phyloP scores from a whole-genome alignment of 2,329 filamentous ascomycete genomes.

The Aspergillus vadensis region DNA sequence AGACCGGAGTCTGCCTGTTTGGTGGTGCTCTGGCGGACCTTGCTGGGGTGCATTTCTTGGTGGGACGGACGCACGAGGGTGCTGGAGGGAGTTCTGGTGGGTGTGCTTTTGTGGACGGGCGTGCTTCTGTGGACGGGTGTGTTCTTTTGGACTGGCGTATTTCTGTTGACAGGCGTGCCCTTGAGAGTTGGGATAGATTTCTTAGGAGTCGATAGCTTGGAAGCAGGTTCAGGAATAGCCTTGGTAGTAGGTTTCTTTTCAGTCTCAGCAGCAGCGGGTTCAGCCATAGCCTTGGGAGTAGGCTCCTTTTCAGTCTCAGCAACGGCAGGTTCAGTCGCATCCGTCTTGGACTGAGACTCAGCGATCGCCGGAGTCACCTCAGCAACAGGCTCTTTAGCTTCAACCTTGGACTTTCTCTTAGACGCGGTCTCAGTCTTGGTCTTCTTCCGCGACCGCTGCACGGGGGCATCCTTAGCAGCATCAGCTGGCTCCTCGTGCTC shows the following conservation, averaged over 20 bases:
- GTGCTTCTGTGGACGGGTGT: constrained; percentile 17
- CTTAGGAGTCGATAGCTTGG: not conserved
- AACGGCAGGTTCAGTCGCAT: not conserved
- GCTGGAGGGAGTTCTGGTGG: constrained; percentile 46
- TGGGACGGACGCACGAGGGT: constrained; percentile 69
- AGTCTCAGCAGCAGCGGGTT: not conserved
- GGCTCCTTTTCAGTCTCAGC: not conserved
- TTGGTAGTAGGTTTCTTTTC: not conserved
- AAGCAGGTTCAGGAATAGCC: not conserved
- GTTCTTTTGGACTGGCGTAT: constrained; percentile 17
- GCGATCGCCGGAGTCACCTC: not conserved
- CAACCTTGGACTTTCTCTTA: constrained; percentile 1
- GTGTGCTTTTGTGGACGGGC: constrained; percentile 15
- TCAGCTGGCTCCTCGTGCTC: constrained; percentile 50
- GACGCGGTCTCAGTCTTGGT: not conserved
- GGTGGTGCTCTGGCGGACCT: constrained; percentile 72
- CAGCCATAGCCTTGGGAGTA: not conserved
- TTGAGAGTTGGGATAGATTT: not conserved
- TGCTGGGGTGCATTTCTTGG: constrained; percentile 90
- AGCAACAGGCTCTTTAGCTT: not conserved
- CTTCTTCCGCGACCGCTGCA: not conserved
- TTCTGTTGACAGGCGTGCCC: constrained; percentile 14
- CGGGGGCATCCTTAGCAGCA: constrained; percentile 22
- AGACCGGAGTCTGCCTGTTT: constrained; percentile 78
- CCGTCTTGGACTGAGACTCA: constrained; percentile 7